Evolutionary conservation across 1,284 basidiomycete species (phyloP).

Genomic region (Salmacisia buchloeana): DNA sequence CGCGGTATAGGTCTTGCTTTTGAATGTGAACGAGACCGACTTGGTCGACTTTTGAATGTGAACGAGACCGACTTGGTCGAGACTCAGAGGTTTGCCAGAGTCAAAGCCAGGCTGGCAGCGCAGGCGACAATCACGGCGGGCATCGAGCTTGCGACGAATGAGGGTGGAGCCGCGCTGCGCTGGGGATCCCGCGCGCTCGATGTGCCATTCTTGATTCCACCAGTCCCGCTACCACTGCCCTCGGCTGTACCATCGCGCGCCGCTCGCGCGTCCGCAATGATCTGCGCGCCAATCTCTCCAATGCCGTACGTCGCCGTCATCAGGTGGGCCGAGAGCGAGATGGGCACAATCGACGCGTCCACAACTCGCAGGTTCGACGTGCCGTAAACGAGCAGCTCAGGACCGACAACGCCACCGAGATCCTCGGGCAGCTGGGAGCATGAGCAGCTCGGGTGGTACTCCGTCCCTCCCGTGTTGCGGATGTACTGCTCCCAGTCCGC

Average conservation of each 20-base stretch:
- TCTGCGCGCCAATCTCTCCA: slow-evolving; percentile 38
- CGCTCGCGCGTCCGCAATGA: slow-evolving; percentile 16
- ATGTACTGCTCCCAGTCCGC: slow-evolving; percentile 34
- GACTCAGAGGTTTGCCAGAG: too few relatives aligned
- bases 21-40: too few relatives aligned
- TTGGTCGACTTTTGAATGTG: too few relatives aligned
- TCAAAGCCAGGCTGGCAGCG: not conserved
- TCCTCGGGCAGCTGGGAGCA: slow-evolving; percentile 63
- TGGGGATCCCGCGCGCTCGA: not conserved
- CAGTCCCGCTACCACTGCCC: not conserved
- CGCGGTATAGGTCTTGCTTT: too few relatives aligned
- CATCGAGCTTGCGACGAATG: not conserved
- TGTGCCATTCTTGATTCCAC: not conserved
- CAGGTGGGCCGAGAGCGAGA: slow-evolving; percentile 53
- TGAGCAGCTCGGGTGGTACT: slow-evolving; percentile 58
- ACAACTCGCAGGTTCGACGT: slow-evolving; percentile 59
- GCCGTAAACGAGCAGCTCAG: slow-evolving; percentile 63
- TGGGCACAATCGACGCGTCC: slow-evolving; percentile 51
- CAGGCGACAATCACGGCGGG: not conserved
- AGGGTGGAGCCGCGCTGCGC: not conserved
- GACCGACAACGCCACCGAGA: slow-evolving; percentile 64
- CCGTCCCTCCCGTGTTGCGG: slow-evolving; percentile 37
- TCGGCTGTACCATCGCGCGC: not conserved
- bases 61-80: too few relatives aligned
- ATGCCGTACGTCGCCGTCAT: slow-evolving; percentile 62